These are phyloP conservation scores for Pythium phragmitis DNA, from an alignment of 352 stramenopile species.

Conservation along the genomic window DNA sequence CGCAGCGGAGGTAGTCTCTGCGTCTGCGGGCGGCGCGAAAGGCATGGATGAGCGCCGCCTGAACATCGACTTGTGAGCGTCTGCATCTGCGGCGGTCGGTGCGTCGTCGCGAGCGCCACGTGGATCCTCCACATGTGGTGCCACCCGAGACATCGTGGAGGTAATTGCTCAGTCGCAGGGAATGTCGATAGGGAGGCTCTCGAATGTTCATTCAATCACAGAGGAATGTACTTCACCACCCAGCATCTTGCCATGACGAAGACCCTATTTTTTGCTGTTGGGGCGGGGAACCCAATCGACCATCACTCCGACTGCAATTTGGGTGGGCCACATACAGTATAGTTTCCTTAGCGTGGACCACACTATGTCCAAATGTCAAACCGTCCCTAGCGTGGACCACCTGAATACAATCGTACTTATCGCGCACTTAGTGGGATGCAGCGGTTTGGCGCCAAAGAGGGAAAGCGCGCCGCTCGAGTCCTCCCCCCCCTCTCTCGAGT, in stretches of 20 bases:
- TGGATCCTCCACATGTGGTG: not conserved
- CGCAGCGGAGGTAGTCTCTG: not conserved
- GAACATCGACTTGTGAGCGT: not conserved
- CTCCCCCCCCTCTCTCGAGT: not conserved
- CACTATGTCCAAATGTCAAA: not conserved
- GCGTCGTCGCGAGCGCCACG: not conserved
- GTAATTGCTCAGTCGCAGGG: not conserved
- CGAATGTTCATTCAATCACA: not conserved
- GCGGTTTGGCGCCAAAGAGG: conserved; percentile 25
- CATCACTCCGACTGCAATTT: conserved; percentile 13
- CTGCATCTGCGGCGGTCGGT: not conserved
- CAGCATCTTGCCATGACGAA: not conserved
- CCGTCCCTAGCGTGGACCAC: conserved; percentile 1
- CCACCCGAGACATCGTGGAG: not conserved
- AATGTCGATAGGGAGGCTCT: not conserved
- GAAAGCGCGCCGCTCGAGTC: conserved; percentile 13
- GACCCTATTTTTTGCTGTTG: conserved; percentile 10
- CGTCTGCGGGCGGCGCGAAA: not conserved
- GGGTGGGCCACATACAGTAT: not conserved
- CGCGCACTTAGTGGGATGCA: conserved; percentile 17
- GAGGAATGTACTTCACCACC: not conserved
- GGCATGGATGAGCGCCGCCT: conserved; percentile 18
- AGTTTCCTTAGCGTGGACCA: not conserved
- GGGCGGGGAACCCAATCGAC: conserved; percentile 9
- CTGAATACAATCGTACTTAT: conserved; percentile 19